Evolutionary conservation across 139 green algal species (phyloP), one percentile per base, ranked within the genome.

Genomic region (Micractinium conductrix): DNA sequence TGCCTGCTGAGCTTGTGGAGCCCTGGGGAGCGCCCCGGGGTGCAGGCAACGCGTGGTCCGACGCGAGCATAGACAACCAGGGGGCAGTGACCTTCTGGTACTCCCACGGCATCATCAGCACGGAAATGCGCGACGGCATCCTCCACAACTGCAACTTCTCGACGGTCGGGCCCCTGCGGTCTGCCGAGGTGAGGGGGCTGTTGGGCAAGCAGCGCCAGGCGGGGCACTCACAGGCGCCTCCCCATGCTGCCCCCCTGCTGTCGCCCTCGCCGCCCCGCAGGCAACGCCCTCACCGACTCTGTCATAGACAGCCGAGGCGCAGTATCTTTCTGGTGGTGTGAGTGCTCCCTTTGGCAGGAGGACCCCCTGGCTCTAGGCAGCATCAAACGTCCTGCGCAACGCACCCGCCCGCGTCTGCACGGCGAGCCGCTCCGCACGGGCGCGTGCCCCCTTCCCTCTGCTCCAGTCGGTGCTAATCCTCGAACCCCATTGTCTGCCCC

Each of bases 211-310:
- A n/a, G n/a, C n/a, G n/a, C n/a, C n/a, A n/a, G n/a, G n/a, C n/a
- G n/a, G n/a, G n/a, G n/a, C n/a, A n/a, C n/a, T n/a, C n/a, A n/a
- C n/a, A 40, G 37, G 4, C n/a, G 12, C 17, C 1, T n/a, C 14
- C 40, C 40, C 21, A 10, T 26, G 37, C 55, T 71, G 2, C 50
- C 35, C 17, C 21, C 30, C 78, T 6, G 35, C 40, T 65, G 40
- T 55, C 22, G 28, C 42, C 79, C 9, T 65, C 30, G 69, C 22
- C 72, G 24, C 5, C 26, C 43, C 74, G 62, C 74, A 83, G 79
- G 84, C n/a, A 98, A 98, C 82, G 85, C 95, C 1, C 95, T 94
- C 92, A 96, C 94, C 2, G 95, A 96, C 74, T 70, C 94, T 4
- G 79, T 74, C 4, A 90, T 92, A 4, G 95, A 98, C 88, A 96